phyloP scores from a whole-genome alignment of 345 rosid genomes.

The Schrenkiella parvula region DNA sequence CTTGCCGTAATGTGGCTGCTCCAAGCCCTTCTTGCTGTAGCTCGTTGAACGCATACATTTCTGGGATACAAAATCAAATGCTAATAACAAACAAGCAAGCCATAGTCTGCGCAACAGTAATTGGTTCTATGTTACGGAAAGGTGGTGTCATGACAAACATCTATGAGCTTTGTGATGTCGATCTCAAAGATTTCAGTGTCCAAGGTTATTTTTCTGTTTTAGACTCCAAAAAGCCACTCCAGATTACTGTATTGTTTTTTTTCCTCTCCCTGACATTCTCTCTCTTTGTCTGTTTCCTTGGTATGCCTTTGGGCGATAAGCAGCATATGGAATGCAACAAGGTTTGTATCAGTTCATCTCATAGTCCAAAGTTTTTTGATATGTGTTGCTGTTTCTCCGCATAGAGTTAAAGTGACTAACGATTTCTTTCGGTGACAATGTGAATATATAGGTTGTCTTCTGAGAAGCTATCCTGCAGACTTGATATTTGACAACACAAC shows the following conservation, averaged over 20 bases:
- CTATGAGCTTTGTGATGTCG: constrained; percentile 92
- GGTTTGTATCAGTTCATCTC: constrained; percentile 38
- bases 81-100: constrained; percentile 95
- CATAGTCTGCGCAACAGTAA: constrained; percentile 76
- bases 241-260: background rate
- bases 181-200: constrained; percentile 92
- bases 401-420: background rate
- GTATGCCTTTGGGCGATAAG: constrained; percentile 21
- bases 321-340: constrained; percentile 80
- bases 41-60: constrained; percentile 74
- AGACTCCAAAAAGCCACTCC: background rate
- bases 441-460: constrained; percentile 68
- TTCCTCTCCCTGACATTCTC: constrained; percentile 26
- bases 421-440: constrained; percentile 12
- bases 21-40: constrained; percentile 94
- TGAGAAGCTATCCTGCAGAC: constrained; percentile 82
- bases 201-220: constrained; percentile 51
- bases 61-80: constrained; percentile 87
- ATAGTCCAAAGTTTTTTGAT: constrained; percentile 1
- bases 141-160: constrained; percentile 86
- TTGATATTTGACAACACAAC: constrained; percentile 75
- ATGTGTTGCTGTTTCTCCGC: background rate
- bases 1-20: constrained; percentile 83
- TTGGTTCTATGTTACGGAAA: constrained; percentile 78
- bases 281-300: constrained; percentile 30